A percentile compares a stretch with the other conserved stretches of the same genome.
Evolutionary conservation across 192 early-diverging fungal species (phyloP).

Genomic region (Piromyces sp.): DNA sequence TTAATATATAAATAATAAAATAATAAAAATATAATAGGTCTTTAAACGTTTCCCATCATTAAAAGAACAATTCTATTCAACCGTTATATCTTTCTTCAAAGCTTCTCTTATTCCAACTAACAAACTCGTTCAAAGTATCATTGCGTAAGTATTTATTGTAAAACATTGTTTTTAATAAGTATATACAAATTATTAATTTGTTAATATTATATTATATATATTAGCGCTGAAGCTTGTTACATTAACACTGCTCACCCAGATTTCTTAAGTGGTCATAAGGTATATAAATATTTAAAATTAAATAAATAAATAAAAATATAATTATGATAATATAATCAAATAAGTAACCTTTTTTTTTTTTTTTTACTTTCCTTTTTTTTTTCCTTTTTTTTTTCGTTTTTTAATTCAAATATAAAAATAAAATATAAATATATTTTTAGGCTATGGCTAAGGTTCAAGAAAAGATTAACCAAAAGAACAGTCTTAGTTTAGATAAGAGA

Average conservation of each 20-base stretch:
- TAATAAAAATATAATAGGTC: constrained; percentile 18
- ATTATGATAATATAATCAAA: constrained; percentile 10
- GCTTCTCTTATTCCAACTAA: constrained; percentile 78
- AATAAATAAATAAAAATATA: constrained; percentile 9
- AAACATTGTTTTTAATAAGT: neutral
- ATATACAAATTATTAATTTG: no score
- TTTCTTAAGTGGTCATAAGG: constrained; percentile 88
- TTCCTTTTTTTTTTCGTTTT: no score
- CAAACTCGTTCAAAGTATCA: constrained; percentile 83
- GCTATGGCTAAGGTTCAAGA: constrained; percentile 6
- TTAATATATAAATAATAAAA: no score
- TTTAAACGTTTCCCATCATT: constrained; percentile 95
- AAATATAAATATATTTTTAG: no score
- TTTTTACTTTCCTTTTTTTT: no score
- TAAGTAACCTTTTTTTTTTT: no score
- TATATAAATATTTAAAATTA: neutral
- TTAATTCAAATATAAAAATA: no score
- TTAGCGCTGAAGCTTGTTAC: constrained; percentile 81
- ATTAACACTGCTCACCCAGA: constrained; percentile 99
- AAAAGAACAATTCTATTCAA: constrained; percentile 78
- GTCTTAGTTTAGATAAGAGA: neutral
- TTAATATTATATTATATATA: no score
- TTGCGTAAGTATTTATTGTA: constrained; percentile 33
- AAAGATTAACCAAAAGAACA: neutral
- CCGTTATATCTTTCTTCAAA: constrained; percentile 88